Percentiles rank a stretch among this genome's conserved stretches.
phyloP scores from a whole-genome alignment of 192 early-diverging fungal species.

The Entophlyctis luteolus region DNA sequence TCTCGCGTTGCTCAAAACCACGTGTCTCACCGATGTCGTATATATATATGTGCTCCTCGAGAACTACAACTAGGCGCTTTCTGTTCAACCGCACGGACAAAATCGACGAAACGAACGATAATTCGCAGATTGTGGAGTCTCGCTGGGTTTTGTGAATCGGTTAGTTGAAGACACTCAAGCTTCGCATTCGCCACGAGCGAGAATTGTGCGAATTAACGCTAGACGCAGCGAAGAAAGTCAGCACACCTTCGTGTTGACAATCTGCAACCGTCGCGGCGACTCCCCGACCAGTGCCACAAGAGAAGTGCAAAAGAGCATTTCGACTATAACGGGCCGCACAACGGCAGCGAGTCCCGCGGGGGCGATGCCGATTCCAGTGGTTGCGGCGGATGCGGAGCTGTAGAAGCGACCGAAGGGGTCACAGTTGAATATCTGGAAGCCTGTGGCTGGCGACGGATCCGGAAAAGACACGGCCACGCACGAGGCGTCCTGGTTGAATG shows the following conservation, averaged over 20 bases:
- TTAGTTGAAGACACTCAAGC: too few species aligned
- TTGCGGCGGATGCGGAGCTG: conserved; percentile 30
- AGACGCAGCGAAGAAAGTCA: too few species aligned
- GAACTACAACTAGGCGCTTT: conserved; percentile 84
- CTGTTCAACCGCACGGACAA: conserved; percentile 94
- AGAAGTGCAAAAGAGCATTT: conserved; percentile 96
- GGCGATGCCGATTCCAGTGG: too few species aligned
- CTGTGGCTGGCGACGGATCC: conserved; percentile 70
- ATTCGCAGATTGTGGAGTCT: conserved; percentile 95
- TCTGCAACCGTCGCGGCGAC: conserved; percentile 82
- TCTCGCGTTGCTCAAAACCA: too few species aligned
- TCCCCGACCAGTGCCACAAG: conserved; percentile 93
- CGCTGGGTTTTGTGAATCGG: too few species aligned
- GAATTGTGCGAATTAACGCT: background rate
- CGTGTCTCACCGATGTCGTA: too few species aligned
- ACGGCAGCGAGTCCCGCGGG: too few species aligned
- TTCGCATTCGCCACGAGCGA: too few species aligned
- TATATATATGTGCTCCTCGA: conserved; percentile 95
- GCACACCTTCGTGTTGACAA: conserved; percentile 92
- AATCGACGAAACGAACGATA: conserved; percentile 89
- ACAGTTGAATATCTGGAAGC: conserved; percentile 95
- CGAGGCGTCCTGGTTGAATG: conserved; percentile 57
- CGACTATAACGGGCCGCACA: too few species aligned
- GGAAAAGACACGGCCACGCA: conserved; percentile 72
- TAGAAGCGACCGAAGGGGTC: conserved; percentile 96